Evolutionary conservation across 345 rosid species (phyloP), one percentile per base, ranked within the genome.

Genomic region (Noccaea caerulescens): DNA sequence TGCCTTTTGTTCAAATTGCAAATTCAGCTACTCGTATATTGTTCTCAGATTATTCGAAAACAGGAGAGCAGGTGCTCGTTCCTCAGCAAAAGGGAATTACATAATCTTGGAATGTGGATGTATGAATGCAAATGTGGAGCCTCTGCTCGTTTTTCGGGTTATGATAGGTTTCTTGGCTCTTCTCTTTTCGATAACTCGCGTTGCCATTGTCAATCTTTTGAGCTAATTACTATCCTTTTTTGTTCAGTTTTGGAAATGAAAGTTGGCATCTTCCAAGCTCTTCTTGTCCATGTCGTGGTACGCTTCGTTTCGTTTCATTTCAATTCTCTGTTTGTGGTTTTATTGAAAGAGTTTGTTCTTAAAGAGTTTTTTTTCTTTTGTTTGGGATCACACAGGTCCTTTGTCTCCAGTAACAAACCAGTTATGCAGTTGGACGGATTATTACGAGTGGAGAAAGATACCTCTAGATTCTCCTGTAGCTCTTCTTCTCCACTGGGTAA

Each of bases 401-500:
- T 18, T 75, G 14, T 81, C 80, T 71, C 82, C 85, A 18, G 23
- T 80, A 0, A 12, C 83, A 30, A 74, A 64, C 10, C 52, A 43
- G 66, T 70, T 92, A 63, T 63, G 57, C 33, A 65, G 77, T 69
- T 94, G 96, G 98, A 70, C 43, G 56, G 89, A 89, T 67, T 89
- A 88, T 77, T 94, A 79, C 49, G 87, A 80, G 59, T 91, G 98
- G 98, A 88, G 96, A 72, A 52, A 81, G 81, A 80, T 94, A 57
- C 93, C 93, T 3, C 53, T 89, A 11, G 69, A 82, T 79, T 94
- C 99, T 45, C 96, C 98, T 44, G 87, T 79, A 72, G 89, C 96
- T 74, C 72, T 94, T 73, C 89, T 91, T 76, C 97, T 94, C 64
- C 98, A 91, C 71, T 91, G 95, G 96, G 99, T 94, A 93, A 70